A percentile compares a stretch with the other conserved stretches of the same genome.
These are phyloP conservation scores for Gloeostereum incarnatum DNA, from an alignment of 768 basidiomycete species.

Conservation along the genomic window DNA sequence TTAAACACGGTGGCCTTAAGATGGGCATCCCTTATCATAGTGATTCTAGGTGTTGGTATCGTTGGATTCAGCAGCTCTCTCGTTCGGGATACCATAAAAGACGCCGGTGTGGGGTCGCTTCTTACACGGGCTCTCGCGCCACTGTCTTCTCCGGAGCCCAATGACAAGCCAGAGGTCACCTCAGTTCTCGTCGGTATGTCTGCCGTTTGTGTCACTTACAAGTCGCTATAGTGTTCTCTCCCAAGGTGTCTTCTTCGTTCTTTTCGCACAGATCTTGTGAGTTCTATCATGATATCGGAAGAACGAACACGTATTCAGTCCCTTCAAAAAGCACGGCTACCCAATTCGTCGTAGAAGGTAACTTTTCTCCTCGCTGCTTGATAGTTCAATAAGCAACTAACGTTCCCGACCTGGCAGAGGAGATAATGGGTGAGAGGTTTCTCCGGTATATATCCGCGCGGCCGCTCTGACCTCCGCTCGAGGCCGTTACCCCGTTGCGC, in stretches of 20 bases:
- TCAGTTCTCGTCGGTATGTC: conserved; percentile 64
- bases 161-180: conserved; percentile 53
- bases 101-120: conserved; percentile 20
- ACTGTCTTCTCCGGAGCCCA: conserved; percentile 30
- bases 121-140: conserved; percentile 18
- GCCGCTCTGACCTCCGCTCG: neutral
- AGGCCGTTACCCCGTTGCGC: conserved; percentile 72
- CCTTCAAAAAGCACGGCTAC: conserved; percentile 63
- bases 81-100: conserved; percentile 63
- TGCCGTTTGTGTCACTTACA: conserved; percentile 7
- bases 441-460: conserved; percentile 3
- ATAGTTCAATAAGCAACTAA: neutral
- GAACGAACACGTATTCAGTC: conserved; percentile 1
- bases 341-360: conserved; percentile 86
- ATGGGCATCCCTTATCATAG: conserved; percentile 86
- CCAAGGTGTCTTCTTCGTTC: conserved; percentile 79
- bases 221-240: conserved; percentile 8
- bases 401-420: conserved; percentile 41
- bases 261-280: conserved; percentile 94
- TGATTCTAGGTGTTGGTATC: conserved; percentile 75
- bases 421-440: conserved; percentile 60
- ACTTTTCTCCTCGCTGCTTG: conserved; percentile 7
- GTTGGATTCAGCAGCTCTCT: conserved; percentile 89
- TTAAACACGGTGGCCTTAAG: conserved; percentile 25
- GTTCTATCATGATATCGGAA: conserved; percentile 18